Evolutionary conservation across 129 eudicot genomes (phyloP).

Genomic region (Smallanthus sonchifolius): DNA sequence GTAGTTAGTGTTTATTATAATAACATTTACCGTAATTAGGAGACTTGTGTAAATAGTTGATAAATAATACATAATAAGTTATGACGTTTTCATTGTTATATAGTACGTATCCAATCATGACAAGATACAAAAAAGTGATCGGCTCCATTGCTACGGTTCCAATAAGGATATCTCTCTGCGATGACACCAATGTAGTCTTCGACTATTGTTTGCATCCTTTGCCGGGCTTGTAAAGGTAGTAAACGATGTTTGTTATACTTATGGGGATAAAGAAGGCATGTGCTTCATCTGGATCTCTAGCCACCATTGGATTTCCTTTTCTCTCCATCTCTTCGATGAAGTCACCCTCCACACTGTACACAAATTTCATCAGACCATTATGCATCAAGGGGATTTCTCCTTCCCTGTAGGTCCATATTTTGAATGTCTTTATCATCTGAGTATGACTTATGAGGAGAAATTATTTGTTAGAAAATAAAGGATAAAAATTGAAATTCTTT

Average conservation of each 20-base stretch:
- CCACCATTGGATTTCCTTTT: conserved; percentile 34
- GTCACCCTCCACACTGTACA: conserved; percentile 65
- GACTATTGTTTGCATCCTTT: conserved; percentile 24
- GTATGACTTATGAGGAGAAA: conserved; percentile 51
- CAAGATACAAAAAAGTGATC: conserved; percentile 83
- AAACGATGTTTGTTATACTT: conserved; percentile 60
- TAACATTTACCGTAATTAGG: no score
- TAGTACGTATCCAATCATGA: conserved; percentile 71
- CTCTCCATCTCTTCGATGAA: conserved; percentile 60
- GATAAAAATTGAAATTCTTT: background rate
- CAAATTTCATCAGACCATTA: conserved; percentile 54
- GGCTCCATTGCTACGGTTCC: conserved; percentile 73
- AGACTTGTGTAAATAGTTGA: no score
- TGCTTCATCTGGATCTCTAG: conserved; percentile 62
- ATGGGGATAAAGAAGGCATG: conserved; percentile 58
- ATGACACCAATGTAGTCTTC: conserved; percentile 49
- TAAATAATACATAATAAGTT: no score
- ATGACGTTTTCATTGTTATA: no score
- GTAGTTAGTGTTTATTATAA: no score
- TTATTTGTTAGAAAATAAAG: background rate
- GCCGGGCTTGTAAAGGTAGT: conserved; percentile 32
- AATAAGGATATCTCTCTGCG: conserved; percentile 44
- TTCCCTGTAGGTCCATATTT: conserved; percentile 65
- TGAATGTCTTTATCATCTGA: conserved; percentile 67
- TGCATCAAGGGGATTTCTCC: conserved; percentile 83